phyloP scores from a whole-genome alignment of 768 basidiomycete species.

The Kwoniella botswanensis region DNA sequence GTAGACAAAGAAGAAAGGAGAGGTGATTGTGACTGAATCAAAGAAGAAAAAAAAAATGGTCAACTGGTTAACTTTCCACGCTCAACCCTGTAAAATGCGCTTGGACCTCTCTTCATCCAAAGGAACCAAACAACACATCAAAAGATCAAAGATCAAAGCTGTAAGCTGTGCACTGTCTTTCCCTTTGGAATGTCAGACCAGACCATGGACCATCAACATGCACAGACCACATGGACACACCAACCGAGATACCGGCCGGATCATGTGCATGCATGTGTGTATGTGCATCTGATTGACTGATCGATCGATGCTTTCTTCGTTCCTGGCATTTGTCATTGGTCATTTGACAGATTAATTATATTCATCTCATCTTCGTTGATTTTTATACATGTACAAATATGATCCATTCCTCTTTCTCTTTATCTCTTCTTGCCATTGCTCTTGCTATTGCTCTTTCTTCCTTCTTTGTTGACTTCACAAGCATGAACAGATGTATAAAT shows the following conservation, averaged over 20 bases:
- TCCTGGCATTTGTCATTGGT: no score
- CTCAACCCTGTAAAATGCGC: neutral
- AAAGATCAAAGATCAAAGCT: neutral
- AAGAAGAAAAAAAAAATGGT: neutral
- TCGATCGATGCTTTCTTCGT: neutral
- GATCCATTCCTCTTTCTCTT: no score
- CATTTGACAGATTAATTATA: no score
- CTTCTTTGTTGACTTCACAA: no score
- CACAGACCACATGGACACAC: neutral
- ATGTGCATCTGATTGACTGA: neutral
- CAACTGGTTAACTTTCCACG: neutral
- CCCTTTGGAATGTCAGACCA: neutral
- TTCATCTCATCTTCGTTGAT: no score
- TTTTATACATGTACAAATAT: no score
- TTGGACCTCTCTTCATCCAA: neutral
- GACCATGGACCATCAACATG: neutral
- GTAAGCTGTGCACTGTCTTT: neutral
- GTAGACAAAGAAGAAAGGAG: no score
- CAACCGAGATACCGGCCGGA: neutral
- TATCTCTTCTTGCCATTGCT: no score
- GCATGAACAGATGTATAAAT: no score
- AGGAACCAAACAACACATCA: neutral
- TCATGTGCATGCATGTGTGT: neutral
- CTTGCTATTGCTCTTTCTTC: no score
- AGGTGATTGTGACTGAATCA: neutral